Percentiles rank a stretch among this genome's conserved stretches.
Evolutionary conservation across 139 green algal genomes (phyloP).

Genomic region (Tetraselmis striata): DNA sequence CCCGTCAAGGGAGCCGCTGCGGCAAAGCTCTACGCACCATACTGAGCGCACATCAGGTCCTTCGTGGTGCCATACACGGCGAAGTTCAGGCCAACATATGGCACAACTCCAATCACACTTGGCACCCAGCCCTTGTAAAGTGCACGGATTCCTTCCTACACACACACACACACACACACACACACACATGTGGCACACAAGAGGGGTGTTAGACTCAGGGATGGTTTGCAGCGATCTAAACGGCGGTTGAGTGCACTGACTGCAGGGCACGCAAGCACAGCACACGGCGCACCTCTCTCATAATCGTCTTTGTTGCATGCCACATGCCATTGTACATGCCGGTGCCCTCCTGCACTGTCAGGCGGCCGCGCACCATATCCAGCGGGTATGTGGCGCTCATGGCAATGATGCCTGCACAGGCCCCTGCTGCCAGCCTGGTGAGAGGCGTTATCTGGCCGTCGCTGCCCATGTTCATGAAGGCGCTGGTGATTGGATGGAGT

Average conservation of each 20-base stretch:
- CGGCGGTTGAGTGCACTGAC: not conserved
- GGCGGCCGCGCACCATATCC: slow-evolving; percentile 91
- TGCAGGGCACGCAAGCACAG: no score
- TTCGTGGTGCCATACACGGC: slow-evolving; percentile 96
- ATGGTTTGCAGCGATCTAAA: not conserved
- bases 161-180: not conserved
- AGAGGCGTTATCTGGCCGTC: slow-evolving; percentile 82
- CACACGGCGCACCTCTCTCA: slow-evolving; percentile 57
- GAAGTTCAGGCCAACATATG: slow-evolving; percentile 98
- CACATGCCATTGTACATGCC: slow-evolving; percentile 84
- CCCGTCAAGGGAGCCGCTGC: no score
- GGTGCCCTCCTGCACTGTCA: slow-evolving; percentile 78
- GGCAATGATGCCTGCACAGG: slow-evolving; percentile 87
- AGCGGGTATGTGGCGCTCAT: slow-evolving; percentile 95
- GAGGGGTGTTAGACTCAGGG: not conserved
- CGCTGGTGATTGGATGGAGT: no score
- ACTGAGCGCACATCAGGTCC: slow-evolving; percentile 60
- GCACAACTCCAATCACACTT: slow-evolving; percentile 92
- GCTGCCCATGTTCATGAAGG: slow-evolving; percentile 51
- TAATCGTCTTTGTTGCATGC: slow-evolving; percentile 73
- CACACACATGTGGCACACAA: not conserved
- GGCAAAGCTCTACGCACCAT: no score
- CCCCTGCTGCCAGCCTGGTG: slow-evolving; percentile 78
- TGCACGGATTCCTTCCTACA: slow-evolving; percentile 80
- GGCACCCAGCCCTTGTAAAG: slow-evolving; percentile 96